Evolutionary conservation across 495 filamentous ascomycete genomes (phyloP), one percentile per base, ranked within the genome.

Genomic region (Cetradonia linearis): DNA sequence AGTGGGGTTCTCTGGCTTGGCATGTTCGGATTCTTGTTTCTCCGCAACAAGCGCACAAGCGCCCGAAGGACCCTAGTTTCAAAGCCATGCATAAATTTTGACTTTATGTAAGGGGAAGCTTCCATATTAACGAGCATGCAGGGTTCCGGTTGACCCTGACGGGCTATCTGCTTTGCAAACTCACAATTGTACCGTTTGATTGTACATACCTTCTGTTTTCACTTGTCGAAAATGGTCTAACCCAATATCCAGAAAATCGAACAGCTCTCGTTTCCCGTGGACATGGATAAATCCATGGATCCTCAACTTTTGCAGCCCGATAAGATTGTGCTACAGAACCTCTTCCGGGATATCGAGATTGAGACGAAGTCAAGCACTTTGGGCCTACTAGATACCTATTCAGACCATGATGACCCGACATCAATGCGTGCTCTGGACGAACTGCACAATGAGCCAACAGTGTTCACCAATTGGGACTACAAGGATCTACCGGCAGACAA

Each of bases 231-330:
- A 0, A 20, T 53, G 16, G 5, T 11, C 16, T 59, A 46, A 38
- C n/a, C 16, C 7, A 5, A 11, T 53, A 27, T 36, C 16, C 9
- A 59, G 34, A 52, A 4, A 27, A 50, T 28, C 37, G 46, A 49
- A 40, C 27, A 20, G 25, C 31, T 25, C 57, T 40, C 46, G 34
- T 25, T 10, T 20, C 31, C n/a, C 7, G 30, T 36, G 16, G n/a
- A 36, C 31, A 55, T 63, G 56, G 49, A 55, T 30, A 30, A 34
- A 0, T 18, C 61, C 10, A 66, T 76, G 53, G 74, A 76, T 67
- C 77, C 76, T 48, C 70, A 78, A 61, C 68, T 82, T 59, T 76
- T 78, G 37, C 71, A 68, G 33, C 70, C 76, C 36, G 80, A 83
- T 64, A 65, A 67, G 44, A 59, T 81, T 56, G 76, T 83, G 8